A percentile compares a stretch with the other conserved stretches of the same genome.
Evolutionary conservation across 2,329 filamentous ascomycete species (phyloP).

Genomic region (Aspergillus proliferans): DNA sequence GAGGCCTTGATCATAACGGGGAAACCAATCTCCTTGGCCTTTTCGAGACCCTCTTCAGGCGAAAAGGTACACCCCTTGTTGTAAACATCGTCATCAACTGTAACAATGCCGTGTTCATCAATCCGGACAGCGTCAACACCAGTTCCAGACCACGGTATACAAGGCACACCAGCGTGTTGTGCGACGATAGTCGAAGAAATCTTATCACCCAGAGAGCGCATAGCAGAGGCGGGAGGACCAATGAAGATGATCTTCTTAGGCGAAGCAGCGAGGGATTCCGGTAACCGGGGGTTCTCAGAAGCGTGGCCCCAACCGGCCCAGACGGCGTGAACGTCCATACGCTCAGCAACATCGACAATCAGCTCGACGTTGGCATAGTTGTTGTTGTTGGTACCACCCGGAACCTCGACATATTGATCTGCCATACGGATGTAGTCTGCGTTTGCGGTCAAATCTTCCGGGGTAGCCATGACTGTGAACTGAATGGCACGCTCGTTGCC

Average conservation of each 20-base stretch:
- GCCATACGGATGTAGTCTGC: constrained; percentile 99
- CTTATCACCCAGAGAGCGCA: constrained; percentile 98
- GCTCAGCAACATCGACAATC: constrained; percentile 97
- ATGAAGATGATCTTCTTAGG: constrained; percentile 99
- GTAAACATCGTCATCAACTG: constrained; percentile 79
- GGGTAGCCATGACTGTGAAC: constrained; percentile 99
- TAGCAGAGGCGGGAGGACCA: constrained; percentile 91
- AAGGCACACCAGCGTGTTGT: constrained; percentile 91
- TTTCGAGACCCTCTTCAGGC: constrained; percentile 80
- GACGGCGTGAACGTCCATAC: constrained; percentile 96
- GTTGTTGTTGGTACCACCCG: constrained; percentile 99
- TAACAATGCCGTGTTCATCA: constrained; percentile 80
- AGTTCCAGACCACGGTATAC: constrained; percentile 98
- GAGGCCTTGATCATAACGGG: constrained; percentile 99
- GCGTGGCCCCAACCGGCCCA: constrained; percentile 99
- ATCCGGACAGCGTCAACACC: constrained; percentile 77
- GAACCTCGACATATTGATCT: constrained; percentile 98
- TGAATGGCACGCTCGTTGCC: constrained; percentile 97
- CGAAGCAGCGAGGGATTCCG: constrained; percentile 90
- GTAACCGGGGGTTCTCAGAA: constrained; percentile 96
- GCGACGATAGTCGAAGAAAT: constrained; percentile 99
- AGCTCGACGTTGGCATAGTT: constrained; percentile 99
- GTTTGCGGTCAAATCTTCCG: constrained; percentile 94
- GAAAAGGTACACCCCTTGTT: constrained; percentile 84
- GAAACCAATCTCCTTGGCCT: constrained; percentile 88